Evolutionary conservation across 1,139 yeast species (phyloP).

Genomic region (Nakaseomyces glabratus): DNA sequence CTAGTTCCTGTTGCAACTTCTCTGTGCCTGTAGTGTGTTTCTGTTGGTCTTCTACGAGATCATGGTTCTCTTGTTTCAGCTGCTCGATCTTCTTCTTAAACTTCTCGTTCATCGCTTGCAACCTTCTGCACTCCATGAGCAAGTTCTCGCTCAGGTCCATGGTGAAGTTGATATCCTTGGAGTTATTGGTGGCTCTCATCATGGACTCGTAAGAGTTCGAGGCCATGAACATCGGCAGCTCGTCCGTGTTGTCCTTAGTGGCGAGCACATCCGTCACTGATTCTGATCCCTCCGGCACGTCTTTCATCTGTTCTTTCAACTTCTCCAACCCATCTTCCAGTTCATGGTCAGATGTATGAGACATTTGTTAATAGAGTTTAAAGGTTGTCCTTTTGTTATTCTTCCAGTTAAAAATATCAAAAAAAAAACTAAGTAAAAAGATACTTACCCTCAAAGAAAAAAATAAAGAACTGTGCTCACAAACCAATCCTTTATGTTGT

Average conservation of each 20-base stretch:
- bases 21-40: neutral
- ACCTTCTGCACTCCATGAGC: conserved; percentile 66
- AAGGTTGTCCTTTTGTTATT: no score
- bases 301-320: conserved; percentile 32
- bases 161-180: conserved; percentile 60
- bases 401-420: no score
- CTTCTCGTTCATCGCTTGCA: conserved; percentile 60
- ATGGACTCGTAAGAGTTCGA: conserved; percentile 14
- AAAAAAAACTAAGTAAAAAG: no score
- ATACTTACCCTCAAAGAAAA: no score
- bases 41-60: conserved; percentile 1
- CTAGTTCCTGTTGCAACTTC: conserved; percentile 1
- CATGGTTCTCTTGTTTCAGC: conserved; percentile 37
- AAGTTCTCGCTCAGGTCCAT: conserved; percentile 77
- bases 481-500: no score
- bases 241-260: conserved; percentile 23
- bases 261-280: conserved; percentile 7
- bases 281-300: neutral
- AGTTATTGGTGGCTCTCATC: conserved; percentile 15
- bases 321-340: conserved; percentile 52
- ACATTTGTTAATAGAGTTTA: no score
- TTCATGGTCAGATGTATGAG: conserved; percentile 37
- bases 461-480: no score
- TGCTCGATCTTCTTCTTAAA: conserved; percentile 38
- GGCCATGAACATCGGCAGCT: conserved; percentile 28